Evolutionary conservation across 148 eudicot species (phyloP).

Genomic region (Rhododendron simsii): DNA sequence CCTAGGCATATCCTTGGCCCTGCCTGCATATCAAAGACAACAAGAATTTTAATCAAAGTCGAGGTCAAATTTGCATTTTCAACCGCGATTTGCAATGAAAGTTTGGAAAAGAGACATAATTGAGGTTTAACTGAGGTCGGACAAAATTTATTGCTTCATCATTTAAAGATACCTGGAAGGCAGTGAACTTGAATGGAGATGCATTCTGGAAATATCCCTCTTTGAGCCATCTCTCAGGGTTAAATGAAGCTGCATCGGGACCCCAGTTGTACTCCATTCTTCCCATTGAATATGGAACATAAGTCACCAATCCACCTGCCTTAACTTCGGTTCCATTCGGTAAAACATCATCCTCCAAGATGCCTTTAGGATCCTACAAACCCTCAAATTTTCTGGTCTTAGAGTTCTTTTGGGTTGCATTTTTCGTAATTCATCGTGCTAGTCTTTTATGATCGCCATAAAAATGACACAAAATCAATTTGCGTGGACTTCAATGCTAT

Average conservation of each 20-base stretch:
- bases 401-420: neutral
- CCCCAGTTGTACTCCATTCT: conserved; percentile 99
- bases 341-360: conserved; percentile 71
- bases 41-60: neutral
- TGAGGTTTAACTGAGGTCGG: neutral
- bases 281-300: conserved; percentile 97
- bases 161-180: conserved; percentile 66
- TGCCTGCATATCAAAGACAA: conserved; percentile 47
- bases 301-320: conserved; percentile 98
- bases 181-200: conserved; percentile 95
- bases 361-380: conserved; percentile 84
- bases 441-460: neutral
- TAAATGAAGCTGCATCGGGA: conserved; percentile 69
- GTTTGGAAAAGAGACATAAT: neutral
- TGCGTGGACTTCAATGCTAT: neutral
- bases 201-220: conserved; percentile 84
- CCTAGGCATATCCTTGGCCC: conserved; percentile 97
- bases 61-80: conserved; percentile 2
- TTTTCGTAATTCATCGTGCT: neutral
- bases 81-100: neutral
- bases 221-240: conserved; percentile 94
- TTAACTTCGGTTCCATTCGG: conserved; percentile 96
- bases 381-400: neutral
- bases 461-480: neutral
- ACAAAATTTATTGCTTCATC: neutral